Percentiles rank a stretch among this genome's conserved stretches.
Conservation (phyloP, 345 rosid genomes). For the Acer campestre region DNA sequence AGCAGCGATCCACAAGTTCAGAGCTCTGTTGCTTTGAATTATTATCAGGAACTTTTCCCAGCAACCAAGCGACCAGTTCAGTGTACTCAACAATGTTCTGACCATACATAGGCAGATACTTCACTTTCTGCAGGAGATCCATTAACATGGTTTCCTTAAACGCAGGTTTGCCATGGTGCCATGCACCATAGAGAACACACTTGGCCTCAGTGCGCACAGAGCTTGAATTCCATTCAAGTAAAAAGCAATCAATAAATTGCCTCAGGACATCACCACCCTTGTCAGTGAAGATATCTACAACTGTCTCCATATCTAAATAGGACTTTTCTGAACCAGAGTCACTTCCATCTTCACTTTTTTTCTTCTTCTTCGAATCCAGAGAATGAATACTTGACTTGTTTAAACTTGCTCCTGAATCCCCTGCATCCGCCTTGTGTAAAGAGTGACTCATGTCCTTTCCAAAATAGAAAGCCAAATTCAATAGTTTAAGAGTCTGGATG, state of each 20-base stretch:
- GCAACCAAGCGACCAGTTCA: constrained; percentile 80
- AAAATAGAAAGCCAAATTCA: constrained; percentile 84
- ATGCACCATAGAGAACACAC: constrained; percentile 84
- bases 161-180: constrained; percentile 90
- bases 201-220: constrained; percentile 93
- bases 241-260: constrained; percentile 89
- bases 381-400: constrained; percentile 68
- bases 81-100: constrained; percentile 95
- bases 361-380: constrained; percentile 86
- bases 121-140: constrained; percentile 71
- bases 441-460: constrained; percentile 79
- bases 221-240: constrained; percentile 95
- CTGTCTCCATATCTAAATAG: constrained; percentile 89
- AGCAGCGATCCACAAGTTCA: constrained; percentile 76
- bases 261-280: constrained; percentile 73
- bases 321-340: constrained; percentile 84
- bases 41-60: constrained; percentile 78
- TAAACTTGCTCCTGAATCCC: constrained; percentile 58
- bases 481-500: constrained; percentile 82
- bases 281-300: constrained; percentile 68
- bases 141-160: constrained; percentile 77
- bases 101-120: constrained; percentile 81
- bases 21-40: constrained; percentile 66
- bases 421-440: constrained; percentile 67
- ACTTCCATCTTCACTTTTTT: constrained; percentile 83